Evolutionary conservation across 164 flowering plant species (phyloP), one percentile per base, ranked within the genome.

Genomic region (Vitis riparia): DNA sequence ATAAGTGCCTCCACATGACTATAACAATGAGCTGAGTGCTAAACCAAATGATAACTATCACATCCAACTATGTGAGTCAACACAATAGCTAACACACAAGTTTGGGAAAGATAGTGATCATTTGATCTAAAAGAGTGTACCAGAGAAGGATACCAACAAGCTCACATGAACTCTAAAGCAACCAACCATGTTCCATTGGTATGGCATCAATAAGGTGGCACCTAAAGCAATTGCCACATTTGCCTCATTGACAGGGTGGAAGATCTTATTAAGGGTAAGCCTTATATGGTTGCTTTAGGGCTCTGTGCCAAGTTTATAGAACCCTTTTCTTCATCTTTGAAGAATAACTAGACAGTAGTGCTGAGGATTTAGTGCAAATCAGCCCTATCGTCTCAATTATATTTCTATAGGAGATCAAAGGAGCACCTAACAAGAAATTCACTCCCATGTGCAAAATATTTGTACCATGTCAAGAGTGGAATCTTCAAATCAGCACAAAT

Each of bases 21-120:
- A 58, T 55, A 58, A 8, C 8, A 15, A 48, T 62, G 30, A 30
- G 68, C 62, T 32, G 51, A 27, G 16, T 32, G 57, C 58, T 60
- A 55, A 70, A 62, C 59, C 51, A 62, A 50, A 75, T 70, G 68
- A 56, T 70, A 61, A 27, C 55, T 55, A 6, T 69, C 70, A 60
- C 19, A 23, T 65, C 70, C 57, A 44, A 47, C 70, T 14, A 47
- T 27, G 53, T 69, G 66, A 23, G 66, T 66, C 23, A 73, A 32
- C 67, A 55, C 9, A 56, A 29, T 50, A 47, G 68, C 51, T 70
- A 67, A 62, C 64, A 66, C 59, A 32, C 60, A 63, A 62, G 23
- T n/a, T 56, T 9, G 65, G 63, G 27, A 27, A 55, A 47, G 49
- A 55, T 19, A 12, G 59, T 19, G 8, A 70, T 75, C 68, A 71